Evolutionary conservation across 306 rosid genomes (phyloP), one percentile per base, ranked within the genome.

Genomic region (Abrus pulchellus): DNA sequence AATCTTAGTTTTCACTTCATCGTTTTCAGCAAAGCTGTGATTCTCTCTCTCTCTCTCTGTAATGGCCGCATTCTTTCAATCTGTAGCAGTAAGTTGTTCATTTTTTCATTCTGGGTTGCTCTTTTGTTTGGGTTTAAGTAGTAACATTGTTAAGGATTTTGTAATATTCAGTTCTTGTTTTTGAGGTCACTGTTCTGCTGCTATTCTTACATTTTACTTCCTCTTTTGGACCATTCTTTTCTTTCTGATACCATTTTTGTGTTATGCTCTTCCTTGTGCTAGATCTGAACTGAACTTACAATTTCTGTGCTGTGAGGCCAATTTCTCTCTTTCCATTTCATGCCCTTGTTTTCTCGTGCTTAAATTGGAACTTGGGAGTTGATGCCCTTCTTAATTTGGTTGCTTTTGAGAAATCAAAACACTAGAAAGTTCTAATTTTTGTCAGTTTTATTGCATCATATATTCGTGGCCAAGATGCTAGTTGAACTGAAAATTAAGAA

Each of bases 61-160:
- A 86, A 86, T 85, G 88, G 73, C 75, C 6, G 2, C 68, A 49
- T 78, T 50, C 81, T 84, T 74, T 71, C 67, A 79, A 34, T 72
- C 89, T 36, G 77, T 83, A 69, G 32, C 81, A 75, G 85, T 82
- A 69, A 88, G 90, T 88, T 50, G 45, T 68, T 62, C 13, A 3
- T 43, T n/a, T 14, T 66, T 5, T 27, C 36, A 32, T 33, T 47
- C 29, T 68, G 32, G 5, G 32, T 33, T 61, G 2, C 27, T 61
- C 44, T 11, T 4, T 11, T 5, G 4, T 32, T 48, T 48, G 3
- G 1, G 3, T 8, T 48, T 1, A 48, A 48, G 48, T 49, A 47
- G 11, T 14, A 64, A 27, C 50, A 45, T 27, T 63, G 4, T 20
- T 20, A 20, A 41, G 71, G 73, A 77, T 64, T 32, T 75, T 60